phyloP scores from a whole-genome alignment of 2,329 filamentous ascomycete species.

The Aspergillus udagawae region DNA sequence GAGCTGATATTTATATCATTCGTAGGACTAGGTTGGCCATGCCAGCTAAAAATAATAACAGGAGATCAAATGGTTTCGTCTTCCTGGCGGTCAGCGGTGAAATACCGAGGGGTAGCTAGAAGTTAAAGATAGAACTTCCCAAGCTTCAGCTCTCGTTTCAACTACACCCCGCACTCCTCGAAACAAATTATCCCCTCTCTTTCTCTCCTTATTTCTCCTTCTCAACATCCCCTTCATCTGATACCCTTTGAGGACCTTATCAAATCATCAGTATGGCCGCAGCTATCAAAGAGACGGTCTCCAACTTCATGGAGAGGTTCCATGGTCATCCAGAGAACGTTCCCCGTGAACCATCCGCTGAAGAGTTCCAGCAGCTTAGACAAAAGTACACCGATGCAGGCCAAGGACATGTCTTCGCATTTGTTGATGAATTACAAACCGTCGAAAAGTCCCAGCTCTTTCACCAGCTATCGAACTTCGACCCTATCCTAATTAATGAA shows the following conservation, averaged over 20 bases:
- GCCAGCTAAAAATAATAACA: not conserved
- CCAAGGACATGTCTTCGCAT: constrained; percentile 80
- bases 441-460: constrained; percentile 74
- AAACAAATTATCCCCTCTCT: constrained; percentile 10
- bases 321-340: constrained; percentile 36
- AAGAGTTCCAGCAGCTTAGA: constrained; percentile 65
- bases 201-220: constrained; percentile 1
- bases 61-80: not conserved
- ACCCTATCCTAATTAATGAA: constrained; percentile 82
- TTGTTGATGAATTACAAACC: constrained; percentile 73
- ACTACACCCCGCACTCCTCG: constrained; percentile 22
- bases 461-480: constrained; percentile 74
- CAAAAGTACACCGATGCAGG: constrained; percentile 69
- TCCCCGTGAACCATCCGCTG: constrained; percentile 53
- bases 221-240: not conserved
- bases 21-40: not conserved
- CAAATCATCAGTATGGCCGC: constrained; percentile 32
- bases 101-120: constrained; percentile 1
- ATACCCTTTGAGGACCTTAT: not conserved
- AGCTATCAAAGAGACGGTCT: constrained; percentile 43
- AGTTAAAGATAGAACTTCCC: not conserved
- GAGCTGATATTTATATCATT: not conserved
- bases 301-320: constrained; percentile 48
- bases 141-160: not conserved
- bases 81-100: not conserved